Evolutionary conservation across 2,329 filamentous ascomycete genomes (phyloP).

Genomic region (Phialophora verrucosa): DNA sequence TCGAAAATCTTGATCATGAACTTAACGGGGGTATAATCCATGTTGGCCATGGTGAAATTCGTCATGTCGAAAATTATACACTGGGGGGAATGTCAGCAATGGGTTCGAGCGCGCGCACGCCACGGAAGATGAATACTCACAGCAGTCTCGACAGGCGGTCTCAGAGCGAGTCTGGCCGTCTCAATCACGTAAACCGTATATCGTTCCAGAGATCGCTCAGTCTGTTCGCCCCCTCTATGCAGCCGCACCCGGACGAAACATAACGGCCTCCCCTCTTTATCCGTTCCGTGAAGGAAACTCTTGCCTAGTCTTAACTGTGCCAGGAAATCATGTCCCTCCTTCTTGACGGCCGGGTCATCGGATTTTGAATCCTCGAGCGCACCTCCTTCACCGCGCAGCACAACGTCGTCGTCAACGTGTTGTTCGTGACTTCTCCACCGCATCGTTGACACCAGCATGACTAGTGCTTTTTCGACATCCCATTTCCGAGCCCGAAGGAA

Average conservation of each 20-base stretch:
- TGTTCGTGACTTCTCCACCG: conserved; percentile 85
- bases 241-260: conserved; percentile 83
- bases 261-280: conserved; percentile 83
- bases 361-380: conserved; percentile 67
- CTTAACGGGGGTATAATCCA: conserved; percentile 97
- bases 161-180: conserved; percentile 82
- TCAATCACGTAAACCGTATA: conserved; percentile 96
- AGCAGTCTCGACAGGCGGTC: conserved; percentile 84
- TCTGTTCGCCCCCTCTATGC: conserved; percentile 82
- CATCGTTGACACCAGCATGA: conserved; percentile 95
- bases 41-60: conserved; percentile 89
- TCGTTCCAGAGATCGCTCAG: conserved; percentile 78
- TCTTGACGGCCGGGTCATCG: conserved; percentile 66
- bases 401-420: conserved; percentile 87
- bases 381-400: conserved; percentile 73
- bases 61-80: conserved; percentile 97
- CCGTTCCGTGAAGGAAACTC: conserved; percentile 85
- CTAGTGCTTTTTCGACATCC: conserved; percentile 89
- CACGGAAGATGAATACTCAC: conserved; percentile 61
- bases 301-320: conserved; percentile 87
- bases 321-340: conserved; percentile 76
- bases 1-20: conserved; percentile 99
- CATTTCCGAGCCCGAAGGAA: conserved; percentile 92
- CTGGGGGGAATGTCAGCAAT: conserved; percentile 51
- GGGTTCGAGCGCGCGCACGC: neutral